Conservation (phyloP, 805 yeast genomes). For the Kregervanrija fluxuum region DNA sequence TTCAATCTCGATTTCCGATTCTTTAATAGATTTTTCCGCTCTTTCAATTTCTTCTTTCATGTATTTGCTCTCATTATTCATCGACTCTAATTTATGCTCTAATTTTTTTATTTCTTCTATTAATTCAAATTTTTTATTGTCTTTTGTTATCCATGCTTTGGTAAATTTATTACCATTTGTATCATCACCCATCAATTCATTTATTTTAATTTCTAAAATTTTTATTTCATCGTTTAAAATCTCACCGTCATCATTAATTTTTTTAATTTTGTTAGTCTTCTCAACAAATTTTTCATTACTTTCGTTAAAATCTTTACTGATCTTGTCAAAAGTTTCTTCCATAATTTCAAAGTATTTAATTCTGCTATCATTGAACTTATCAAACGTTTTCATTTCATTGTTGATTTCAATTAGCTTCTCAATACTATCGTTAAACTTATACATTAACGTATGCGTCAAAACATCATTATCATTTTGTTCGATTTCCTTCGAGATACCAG, state of each 20-base stretch:
- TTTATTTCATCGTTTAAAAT: slow-evolving; percentile 11
- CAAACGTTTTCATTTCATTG: slow-evolving; percentile 41
- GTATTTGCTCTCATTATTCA: slow-evolving; percentile 54
- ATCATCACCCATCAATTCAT: not conserved
- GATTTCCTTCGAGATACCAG: slow-evolving; percentile 29
- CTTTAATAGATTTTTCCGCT: slow-evolving; percentile 42
- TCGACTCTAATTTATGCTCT: slow-evolving; percentile 38
- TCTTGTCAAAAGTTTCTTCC: slow-evolving; percentile 35
- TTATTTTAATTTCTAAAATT: slow-evolving; percentile 1
- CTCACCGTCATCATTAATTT: slow-evolving; percentile 10
- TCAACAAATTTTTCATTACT: slow-evolving; percentile 21
- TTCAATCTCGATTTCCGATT: slow-evolving; percentile 31
- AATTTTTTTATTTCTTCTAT: slow-evolving; percentile 38
- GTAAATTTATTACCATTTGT: slow-evolving; percentile 8
- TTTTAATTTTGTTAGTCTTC: slow-evolving; percentile 10
- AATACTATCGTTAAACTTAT: slow-evolving; percentile 45
- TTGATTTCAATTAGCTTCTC: slow-evolving; percentile 35
- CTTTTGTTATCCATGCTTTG: slow-evolving; percentile 28
- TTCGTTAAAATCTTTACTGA: slow-evolving; percentile 40
- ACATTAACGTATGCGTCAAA: slow-evolving; percentile 57
- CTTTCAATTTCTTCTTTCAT: slow-evolving; percentile 52
- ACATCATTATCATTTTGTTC: slow-evolving; percentile 25
- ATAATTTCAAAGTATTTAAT: slow-evolving; percentile 38
- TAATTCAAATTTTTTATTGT: slow-evolving; percentile 37
- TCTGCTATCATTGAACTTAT: slow-evolving; percentile 32